Evolutionary conservation across 225 moss, liverwort and hornwort genomes (phyloP).

Genomic region (Pseudoscleropodium purum): DNA sequence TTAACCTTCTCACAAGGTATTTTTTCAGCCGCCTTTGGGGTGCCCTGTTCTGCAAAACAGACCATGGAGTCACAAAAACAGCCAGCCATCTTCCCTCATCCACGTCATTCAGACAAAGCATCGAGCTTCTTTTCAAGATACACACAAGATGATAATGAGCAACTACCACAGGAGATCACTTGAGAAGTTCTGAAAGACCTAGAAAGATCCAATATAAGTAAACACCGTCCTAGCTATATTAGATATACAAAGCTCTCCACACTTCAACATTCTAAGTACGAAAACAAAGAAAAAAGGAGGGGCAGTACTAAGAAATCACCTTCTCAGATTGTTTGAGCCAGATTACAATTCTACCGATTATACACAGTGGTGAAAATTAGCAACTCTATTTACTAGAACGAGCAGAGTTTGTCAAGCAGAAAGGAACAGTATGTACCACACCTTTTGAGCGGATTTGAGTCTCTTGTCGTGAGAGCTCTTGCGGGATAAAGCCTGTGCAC

Average conservation of each 20-base stretch:
- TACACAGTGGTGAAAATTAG: not conserved
- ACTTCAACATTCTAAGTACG: not conserved
- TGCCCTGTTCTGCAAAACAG: conserved; percentile 48
- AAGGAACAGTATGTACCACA: not conserved
- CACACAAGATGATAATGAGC: not conserved
- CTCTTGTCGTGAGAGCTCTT: conserved; percentile 19
- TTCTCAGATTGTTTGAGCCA: not conserved
- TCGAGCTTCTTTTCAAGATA: not conserved
- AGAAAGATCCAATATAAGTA: not conserved
- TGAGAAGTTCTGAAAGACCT: not conserved
- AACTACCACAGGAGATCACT: not conserved
- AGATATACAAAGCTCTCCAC: not conserved
- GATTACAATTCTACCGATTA: not conserved
- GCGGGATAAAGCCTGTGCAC: conserved; percentile 32
- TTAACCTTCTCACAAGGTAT: not conserved
- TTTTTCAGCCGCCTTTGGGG: conserved; percentile 19
- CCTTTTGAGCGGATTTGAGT: conserved; percentile 27
- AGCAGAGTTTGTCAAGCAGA: not conserved
- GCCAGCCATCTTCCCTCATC: not conserved
- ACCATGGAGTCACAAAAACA: conserved; percentile 15
- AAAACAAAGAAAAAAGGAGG: not conserved
- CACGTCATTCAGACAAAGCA: not conserved
- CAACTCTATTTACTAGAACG: not conserved
- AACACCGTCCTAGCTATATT: not conserved
- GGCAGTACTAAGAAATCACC: not conserved